Evolutionary conservation across 1,284 basidiomycete genomes (phyloP).

Genomic region (Coniferiporia weirii): DNA sequence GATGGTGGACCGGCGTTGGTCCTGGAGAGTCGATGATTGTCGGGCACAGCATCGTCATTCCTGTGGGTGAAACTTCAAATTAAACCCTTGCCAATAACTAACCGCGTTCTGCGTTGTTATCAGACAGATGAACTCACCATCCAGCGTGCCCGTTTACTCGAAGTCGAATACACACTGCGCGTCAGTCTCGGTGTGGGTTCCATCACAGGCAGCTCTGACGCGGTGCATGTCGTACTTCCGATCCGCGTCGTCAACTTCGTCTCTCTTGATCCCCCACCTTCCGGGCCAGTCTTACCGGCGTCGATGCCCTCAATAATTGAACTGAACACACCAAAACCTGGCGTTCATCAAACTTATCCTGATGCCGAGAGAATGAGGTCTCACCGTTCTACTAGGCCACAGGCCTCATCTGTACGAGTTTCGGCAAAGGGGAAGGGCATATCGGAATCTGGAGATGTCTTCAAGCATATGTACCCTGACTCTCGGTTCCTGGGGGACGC

Average conservation of each 20-base stretch:
- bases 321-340: slow-evolving; percentile 18
- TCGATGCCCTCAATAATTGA: slow-evolving; percentile 21
- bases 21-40: slow-evolving; percentile 59
- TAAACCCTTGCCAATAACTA: neutral
- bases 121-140: slow-evolving; percentile 75
- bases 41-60: slow-evolving; percentile 60
- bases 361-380: neutral
- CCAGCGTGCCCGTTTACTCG: slow-evolving; percentile 68
- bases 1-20: slow-evolving; percentile 83
- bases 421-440: neutral
- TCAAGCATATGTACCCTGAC: neutral
- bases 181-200: slow-evolving; percentile 65
- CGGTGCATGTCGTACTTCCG: slow-evolving; percentile 61
- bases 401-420: neutral
- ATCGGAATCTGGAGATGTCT: neutral
- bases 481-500: neutral
- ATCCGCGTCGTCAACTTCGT: slow-evolving; percentile 74
- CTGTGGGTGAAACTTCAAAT: slow-evolving; percentile 47
- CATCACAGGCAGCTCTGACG: slow-evolving; percentile 47
- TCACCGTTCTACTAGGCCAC: neutral
- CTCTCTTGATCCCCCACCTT: slow-evolving; percentile 74
- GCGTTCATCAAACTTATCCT: neutral
- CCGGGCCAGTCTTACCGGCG: slow-evolving; percentile 27
- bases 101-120: neutral
- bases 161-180: slow-evolving; percentile 75